These are phyloP conservation scores for Talaromyces piceae DNA, from an alignment of 2,329 filamentous ascomycete genomes.

Conservation along the genomic window DNA sequence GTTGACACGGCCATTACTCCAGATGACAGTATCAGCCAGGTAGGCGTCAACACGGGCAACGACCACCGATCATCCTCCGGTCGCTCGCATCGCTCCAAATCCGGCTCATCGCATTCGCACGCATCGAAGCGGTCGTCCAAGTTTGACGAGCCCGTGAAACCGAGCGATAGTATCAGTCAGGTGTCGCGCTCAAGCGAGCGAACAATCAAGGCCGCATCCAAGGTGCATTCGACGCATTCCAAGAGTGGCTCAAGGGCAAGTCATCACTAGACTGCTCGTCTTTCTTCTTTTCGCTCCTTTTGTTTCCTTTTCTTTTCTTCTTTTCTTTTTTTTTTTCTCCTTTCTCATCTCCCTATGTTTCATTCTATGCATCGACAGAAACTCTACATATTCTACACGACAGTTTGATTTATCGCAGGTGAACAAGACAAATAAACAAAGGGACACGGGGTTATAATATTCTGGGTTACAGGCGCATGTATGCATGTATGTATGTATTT, in stretches of 20 bases:
- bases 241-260: slow-evolving; percentile 2
- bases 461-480: no score
- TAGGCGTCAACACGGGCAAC: slow-evolving; percentile 32
- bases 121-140: slow-evolving; percentile 21
- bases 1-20: slow-evolving; percentile 55
- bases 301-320: not conserved
- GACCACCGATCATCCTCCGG: slow-evolving; percentile 6
- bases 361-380: no score
- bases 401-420: no score
- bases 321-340: not conserved
- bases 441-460: no score
- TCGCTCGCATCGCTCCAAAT: slow-evolving; percentile 17
- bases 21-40: slow-evolving; percentile 70
- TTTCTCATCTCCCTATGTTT: no score
- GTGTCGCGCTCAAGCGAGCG: slow-evolving; percentile 24
- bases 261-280: not conserved
- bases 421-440: no score
- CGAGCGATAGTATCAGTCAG: slow-evolving; percentile 35
- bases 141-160: slow-evolving; percentile 31
- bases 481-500: no score
- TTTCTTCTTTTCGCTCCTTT: not conserved
- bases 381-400: no score
- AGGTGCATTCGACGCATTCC: slow-evolving; percentile 4
- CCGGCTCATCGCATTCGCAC: slow-evolving; percentile 18
- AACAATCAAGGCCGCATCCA: slow-evolving; percentile 22